Conservation (phyloP, 768 basidiomycete genomes). For the Leccinum subtestaceum region DNA sequence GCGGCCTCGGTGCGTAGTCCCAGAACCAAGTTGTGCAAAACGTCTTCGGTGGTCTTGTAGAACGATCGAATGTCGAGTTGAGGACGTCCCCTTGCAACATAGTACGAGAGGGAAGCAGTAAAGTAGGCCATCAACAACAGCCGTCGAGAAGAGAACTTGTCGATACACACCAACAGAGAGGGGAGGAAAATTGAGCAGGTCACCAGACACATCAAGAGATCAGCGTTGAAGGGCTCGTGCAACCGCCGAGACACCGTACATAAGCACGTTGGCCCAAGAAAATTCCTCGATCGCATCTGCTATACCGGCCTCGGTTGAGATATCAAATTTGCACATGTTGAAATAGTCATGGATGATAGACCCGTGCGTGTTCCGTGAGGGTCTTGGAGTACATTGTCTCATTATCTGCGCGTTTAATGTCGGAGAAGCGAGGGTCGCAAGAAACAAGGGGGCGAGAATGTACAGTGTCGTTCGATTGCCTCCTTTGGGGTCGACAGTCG, state of each 20-base stretch:
- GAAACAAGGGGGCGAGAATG: constrained; percentile 50
- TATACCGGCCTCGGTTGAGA: constrained; percentile 36
- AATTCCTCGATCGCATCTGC: constrained; percentile 61
- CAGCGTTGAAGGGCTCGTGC: constrained; percentile 53
- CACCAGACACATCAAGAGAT: constrained; percentile 73
- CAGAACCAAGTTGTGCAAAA: constrained; percentile 34
- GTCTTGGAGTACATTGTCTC: constrained; percentile 31
- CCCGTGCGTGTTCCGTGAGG: constrained; percentile 29
- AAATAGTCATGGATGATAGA: constrained; percentile 41
- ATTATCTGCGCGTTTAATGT: constrained; percentile 22
- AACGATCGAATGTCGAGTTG: constrained; percentile 30
- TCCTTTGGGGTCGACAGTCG: constrained; percentile 4
- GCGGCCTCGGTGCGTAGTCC: constrained; percentile 24
- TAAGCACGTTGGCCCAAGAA: constrained; percentile 49
- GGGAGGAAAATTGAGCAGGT: constrained; percentile 64
- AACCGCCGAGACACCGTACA: constrained; percentile 56
- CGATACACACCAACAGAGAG: constrained; percentile 36
- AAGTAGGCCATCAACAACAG: constrained; percentile 32
- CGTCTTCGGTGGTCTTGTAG: constrained; percentile 25
- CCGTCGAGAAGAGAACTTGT: constrained; percentile 23
- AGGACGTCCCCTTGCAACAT: constrained; percentile 35
- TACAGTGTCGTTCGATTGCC: constrained; percentile 38
- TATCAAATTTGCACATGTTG: constrained; percentile 44
- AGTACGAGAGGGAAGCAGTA: constrained; percentile 26
- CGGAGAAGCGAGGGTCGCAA: constrained; percentile 41